A percentile compares a stretch with the other conserved stretches of the same genome.
Evolutionary conservation across 2,329 filamentous ascomycete species (phyloP).

Genomic region (Hirsutella rhossiliensis): DNA sequence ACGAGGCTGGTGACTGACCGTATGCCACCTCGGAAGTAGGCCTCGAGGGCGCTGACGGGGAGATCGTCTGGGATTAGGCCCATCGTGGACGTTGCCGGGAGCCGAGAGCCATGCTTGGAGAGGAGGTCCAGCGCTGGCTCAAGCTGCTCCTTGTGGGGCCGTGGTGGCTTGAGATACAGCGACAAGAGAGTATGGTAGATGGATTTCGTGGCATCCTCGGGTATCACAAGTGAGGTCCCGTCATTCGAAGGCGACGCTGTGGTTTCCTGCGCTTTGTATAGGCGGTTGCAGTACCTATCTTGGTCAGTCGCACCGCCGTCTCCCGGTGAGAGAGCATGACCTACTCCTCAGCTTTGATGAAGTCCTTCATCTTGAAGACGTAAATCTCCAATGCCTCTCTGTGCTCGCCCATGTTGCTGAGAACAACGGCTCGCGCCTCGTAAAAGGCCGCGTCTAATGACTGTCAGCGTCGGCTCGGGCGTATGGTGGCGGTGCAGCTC

Average conservation of each 20-base stretch:
- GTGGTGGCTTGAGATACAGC: conserved; percentile 73
- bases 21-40: conserved; percentile 87
- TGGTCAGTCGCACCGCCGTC: conserved; percentile 8
- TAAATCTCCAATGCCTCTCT: conserved; percentile 95
- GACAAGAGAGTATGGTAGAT: conserved; percentile 89
- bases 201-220: conserved; percentile 49
- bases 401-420: conserved; percentile 92
- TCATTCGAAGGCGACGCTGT: conserved; percentile 20
- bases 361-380: conserved; percentile 85
- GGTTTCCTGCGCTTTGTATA: conserved; percentile 52
- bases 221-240: conserved; percentile 19
- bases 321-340: conserved; percentile 15
- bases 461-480: conserved; percentile 2
- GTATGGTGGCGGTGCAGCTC: conserved; percentile 11
- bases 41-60: conserved; percentile 66
- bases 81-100: conserved; percentile 78
- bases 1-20: conserved; percentile 72
- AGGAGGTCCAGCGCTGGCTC: conserved; percentile 74
- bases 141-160: conserved; percentile 60
- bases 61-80: conserved; percentile 73
- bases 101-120: conserved; percentile 82
- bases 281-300: conserved; percentile 72
- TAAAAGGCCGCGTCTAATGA: conserved; percentile 66
- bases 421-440: conserved; percentile 78
- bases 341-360: conserved; percentile 83